Conservation (phyloP, 805 yeast genomes). For the Candida parachauliodes region DNA sequence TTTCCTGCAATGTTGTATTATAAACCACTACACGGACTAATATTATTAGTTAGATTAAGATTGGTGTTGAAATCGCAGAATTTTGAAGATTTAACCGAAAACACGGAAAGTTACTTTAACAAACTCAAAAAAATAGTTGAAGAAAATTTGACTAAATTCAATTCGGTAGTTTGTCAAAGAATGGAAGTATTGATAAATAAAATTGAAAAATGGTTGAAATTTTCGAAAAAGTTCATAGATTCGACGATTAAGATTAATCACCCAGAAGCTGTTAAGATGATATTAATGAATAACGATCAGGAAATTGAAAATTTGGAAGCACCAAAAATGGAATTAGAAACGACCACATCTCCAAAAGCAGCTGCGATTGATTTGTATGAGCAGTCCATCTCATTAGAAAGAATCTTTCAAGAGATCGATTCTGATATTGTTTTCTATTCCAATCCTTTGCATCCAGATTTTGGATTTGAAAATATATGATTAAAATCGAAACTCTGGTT, state of each 20-base stretch:
- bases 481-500: conserved; percentile 12
- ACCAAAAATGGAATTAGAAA: conserved; percentile 16
- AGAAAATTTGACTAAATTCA: conserved; percentile 17
- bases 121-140: conserved; percentile 16
- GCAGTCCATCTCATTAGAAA: conserved; percentile 13
- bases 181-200: conserved; percentile 20
- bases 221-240: conserved; percentile 15
- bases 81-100: conserved; percentile 19
- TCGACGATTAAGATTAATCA: conserved; percentile 9
- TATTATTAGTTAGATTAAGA: conserved; percentile 44
- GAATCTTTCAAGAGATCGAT: conserved; percentile 29
- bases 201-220: conserved; percentile 26
- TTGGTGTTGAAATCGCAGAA: conserved; percentile 41
- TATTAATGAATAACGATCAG: conserved; percentile 26
- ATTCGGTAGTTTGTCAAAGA: conserved; percentile 20
- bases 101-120: conserved; percentile 19
- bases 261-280: conserved; percentile 21
- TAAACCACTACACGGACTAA: conserved; percentile 51
- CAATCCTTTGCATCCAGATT: conserved; percentile 2
- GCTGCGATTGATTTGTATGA: not conserved
- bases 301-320: conserved; percentile 29
- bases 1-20: conserved; percentile 53
- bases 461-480: conserved; percentile 2
- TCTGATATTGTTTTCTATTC: conserved; percentile 26
- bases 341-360: conserved; percentile 1